Percentiles rank a stretch among this genome's conserved stretches.
phyloP scores from a whole-genome alignment of 2,329 filamentous ascomycete species.

The Aspergillus unguis region DNA sequence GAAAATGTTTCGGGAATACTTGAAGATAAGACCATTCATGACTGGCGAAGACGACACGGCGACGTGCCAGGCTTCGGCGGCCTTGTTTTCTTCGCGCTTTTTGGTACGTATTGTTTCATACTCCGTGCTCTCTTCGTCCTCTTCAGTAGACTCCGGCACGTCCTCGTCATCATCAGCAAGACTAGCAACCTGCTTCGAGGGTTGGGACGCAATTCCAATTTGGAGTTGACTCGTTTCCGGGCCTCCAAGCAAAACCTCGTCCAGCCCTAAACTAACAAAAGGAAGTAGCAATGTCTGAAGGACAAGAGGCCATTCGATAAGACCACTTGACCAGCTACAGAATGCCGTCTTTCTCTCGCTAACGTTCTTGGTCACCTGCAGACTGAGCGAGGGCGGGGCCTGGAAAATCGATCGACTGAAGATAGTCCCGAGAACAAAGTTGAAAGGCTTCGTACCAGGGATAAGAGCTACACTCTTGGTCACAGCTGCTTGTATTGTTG shows the following conservation, averaged over 20 bases:
- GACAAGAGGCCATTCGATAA: constrained; percentile 32
- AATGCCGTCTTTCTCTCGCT: constrained; percentile 30
- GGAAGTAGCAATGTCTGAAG: constrained; percentile 24
- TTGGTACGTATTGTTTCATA: constrained; percentile 16
- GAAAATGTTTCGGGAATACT: constrained; percentile 39
- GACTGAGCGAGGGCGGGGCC: constrained; percentile 28
- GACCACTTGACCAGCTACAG: constrained; percentile 38
- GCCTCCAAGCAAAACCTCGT: constrained; percentile 17
- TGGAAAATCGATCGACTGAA: constrained; percentile 28
- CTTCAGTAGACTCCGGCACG: constrained; percentile 12
- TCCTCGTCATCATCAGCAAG: constrained; percentile 25
- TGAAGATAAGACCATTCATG: constrained; percentile 28
- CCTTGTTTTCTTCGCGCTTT: constrained; percentile 20
- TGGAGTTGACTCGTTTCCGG: constrained; percentile 31
- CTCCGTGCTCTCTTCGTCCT: constrained; percentile 19
- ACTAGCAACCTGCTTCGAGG: constrained; percentile 12
- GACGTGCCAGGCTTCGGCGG: constrained; percentile 35
- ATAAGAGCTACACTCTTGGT: constrained; percentile 31
- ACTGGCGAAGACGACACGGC: constrained; percentile 28
- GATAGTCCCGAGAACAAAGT: constrained; percentile 27
- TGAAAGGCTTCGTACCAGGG: constrained; percentile 33
- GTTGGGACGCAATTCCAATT: constrained; percentile 31
- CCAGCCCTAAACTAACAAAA: constrained; percentile 23
- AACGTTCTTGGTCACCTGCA: constrained; percentile 33
- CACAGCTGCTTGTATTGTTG: constrained; percentile 28